These are phyloP conservation scores for Malassezia restricta DNA, from an alignment of 1,284 basidiomycete species.

Conservation along the genomic window DNA sequence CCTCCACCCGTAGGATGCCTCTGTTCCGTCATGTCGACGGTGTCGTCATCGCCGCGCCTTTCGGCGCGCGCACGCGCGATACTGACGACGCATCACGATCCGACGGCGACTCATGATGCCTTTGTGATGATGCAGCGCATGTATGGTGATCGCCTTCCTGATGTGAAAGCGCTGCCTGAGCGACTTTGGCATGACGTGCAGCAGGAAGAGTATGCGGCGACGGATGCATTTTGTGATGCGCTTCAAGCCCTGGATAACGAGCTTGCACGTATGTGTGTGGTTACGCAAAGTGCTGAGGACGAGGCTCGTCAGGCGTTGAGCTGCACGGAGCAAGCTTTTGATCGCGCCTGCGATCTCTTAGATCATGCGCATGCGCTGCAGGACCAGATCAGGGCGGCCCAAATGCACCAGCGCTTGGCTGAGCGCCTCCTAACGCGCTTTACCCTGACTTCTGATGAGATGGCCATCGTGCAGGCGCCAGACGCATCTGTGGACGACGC, in stretches of 20 bases:
- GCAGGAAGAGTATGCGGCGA: neutral
- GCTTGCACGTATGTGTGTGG: neutral
- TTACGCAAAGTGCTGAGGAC: neutral
- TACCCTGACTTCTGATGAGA: slow-evolving; percentile 64
- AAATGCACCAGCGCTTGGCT: slow-evolving; percentile 56
- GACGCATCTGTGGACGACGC: slow-evolving; percentile 61
- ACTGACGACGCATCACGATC: neutral
- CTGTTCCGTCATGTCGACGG: neutral
- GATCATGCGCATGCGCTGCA: slow-evolving; percentile 16
- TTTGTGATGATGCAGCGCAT: neutral
- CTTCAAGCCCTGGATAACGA: neutral
- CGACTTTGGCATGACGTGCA: neutral
- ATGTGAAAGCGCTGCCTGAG: neutral
- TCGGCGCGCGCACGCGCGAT: neutral
- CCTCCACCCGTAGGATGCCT: neutral
- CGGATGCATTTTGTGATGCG: neutral
- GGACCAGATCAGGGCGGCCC: slow-evolving; percentile 11
- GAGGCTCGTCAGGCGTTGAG: neutral
- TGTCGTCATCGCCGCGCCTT: neutral
- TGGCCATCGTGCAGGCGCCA: slow-evolving; percentile 61
- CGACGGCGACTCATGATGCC: neutral
- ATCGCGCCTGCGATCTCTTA: neutral
- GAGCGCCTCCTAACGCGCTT: slow-evolving; percentile 69
- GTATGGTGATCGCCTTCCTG: neutral
- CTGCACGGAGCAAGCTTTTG: neutral